phyloP scores from a whole-genome alignment of 805 yeast species.

The Torulaspora delbrueckii region DNA sequence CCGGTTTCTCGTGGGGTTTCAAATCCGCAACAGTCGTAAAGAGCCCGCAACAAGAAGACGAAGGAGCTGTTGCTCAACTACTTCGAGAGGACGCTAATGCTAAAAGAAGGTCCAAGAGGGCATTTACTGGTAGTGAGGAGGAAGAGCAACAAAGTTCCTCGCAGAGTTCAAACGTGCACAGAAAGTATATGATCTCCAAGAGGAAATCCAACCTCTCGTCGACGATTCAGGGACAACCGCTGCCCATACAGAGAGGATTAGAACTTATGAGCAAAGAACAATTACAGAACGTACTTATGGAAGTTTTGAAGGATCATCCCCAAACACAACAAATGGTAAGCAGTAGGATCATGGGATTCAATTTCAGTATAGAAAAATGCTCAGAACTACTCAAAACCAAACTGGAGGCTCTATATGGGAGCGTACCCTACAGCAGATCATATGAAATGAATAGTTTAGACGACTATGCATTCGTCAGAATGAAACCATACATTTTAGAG shows the following conservation, averaged over 20 bases:
- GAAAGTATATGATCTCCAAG: slow-evolving; percentile 14
- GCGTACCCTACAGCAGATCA: slow-evolving; percentile 31
- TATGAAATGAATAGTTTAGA: slow-evolving; percentile 20
- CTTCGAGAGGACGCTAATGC: background rate
- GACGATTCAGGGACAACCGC: slow-evolving; percentile 28
- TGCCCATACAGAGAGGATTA: slow-evolving; percentile 32
- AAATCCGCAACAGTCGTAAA: slow-evolving; percentile 8
- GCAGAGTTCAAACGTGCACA: background rate
- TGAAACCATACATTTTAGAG: slow-evolving; percentile 31
- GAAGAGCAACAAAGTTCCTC: slow-evolving; percentile 4
- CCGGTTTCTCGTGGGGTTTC: slow-evolving; percentile 18
- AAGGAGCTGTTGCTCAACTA: background rate
- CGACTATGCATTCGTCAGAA: slow-evolving; percentile 36
- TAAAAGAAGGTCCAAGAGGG: slow-evolving; percentile 15
- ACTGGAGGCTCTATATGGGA: slow-evolving; percentile 20
- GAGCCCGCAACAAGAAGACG: slow-evolving; percentile 3
- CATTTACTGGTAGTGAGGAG: slow-evolving; percentile 4
- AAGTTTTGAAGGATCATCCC: slow-evolving; percentile 27
- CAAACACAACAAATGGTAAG: slow-evolving; percentile 21
- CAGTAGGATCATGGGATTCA: slow-evolving; percentile 12
- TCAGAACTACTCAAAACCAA: slow-evolving; percentile 21
- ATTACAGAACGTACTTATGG: slow-evolving; percentile 22
- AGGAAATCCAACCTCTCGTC: slow-evolving; percentile 17
- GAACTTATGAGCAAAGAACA: slow-evolving; percentile 33
- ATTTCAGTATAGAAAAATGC: slow-evolving; percentile 26